These are phyloP conservation scores for Aspergillus taichungensis DNA, from an alignment of 495 filamentous ascomycete genomes.

Conservation along the genomic window DNA sequence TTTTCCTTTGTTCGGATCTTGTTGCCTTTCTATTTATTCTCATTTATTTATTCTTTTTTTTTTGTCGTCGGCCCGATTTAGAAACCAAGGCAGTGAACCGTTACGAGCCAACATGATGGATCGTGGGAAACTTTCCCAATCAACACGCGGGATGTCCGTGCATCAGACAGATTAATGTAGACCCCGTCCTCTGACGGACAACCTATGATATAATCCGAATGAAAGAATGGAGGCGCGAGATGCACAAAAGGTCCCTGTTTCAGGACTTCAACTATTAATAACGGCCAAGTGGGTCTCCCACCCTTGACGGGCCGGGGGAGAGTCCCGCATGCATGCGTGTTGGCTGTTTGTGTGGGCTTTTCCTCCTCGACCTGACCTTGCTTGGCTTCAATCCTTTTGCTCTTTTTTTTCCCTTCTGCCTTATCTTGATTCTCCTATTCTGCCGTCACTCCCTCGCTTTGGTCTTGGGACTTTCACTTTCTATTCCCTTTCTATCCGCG, in stretches of 20 bases:
- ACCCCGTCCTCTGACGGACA: too few relatives aligned
- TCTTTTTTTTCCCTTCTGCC: constrained; percentile 7
- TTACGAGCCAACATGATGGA: constrained; percentile 2
- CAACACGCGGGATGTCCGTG: too few relatives aligned
- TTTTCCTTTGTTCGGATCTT: too few relatives aligned
- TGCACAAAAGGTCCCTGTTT: too few relatives aligned
- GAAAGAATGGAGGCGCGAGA: too few relatives aligned
- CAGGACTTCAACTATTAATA: not conserved
- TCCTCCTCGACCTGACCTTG: not conserved
- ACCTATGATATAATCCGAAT: too few relatives aligned
- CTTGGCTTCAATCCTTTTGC: not conserved
- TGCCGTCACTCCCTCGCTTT: constrained; percentile 3
- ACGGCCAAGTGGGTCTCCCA: not conserved
- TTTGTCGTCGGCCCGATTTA: not conserved
- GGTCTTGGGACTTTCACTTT: not conserved
- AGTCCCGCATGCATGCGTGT: constrained; percentile 13
- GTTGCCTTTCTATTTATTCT: too few relatives aligned
- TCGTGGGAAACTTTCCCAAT: not conserved
- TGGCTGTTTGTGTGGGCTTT: constrained; percentile 1
- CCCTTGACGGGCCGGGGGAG: constrained; percentile 8
- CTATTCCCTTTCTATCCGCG: not conserved
- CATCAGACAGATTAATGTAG: too few relatives aligned
- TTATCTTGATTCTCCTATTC: constrained; percentile 7
- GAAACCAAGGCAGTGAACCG: constrained; percentile 13
- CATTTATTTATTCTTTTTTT: too few relatives aligned